These are phyloP conservation scores for Cyberlindnera nakhonratchasimensis DNA, from an alignment of 805 yeast species.

Conservation along the genomic window DNA sequence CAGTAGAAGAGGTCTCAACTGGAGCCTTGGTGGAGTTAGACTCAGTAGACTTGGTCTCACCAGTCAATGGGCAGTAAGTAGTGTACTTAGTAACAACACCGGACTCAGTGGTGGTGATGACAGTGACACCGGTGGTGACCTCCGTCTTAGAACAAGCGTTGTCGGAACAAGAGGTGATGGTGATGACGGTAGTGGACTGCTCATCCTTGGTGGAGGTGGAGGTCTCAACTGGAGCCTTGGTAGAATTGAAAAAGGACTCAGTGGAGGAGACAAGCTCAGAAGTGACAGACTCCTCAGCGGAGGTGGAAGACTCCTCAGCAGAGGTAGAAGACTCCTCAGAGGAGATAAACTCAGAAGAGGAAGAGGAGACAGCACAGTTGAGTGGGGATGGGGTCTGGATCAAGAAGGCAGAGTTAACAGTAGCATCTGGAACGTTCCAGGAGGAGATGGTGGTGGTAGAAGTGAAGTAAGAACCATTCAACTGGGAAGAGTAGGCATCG, in stretches of 20 bases:
- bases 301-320: constrained; percentile 3
- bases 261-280: not conserved
- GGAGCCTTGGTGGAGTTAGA: not conserved
- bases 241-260: constrained; percentile 25
- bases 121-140: constrained; percentile 15
- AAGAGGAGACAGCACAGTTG: constrained; percentile 9
- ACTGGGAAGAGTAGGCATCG: constrained; percentile 26
- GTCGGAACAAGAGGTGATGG: constrained; percentile 14
- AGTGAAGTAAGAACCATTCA: constrained; percentile 29
- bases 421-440: constrained; percentile 15
- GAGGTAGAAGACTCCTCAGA: constrained; percentile 3
- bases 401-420: constrained; percentile 15
- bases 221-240: constrained; percentile 11
- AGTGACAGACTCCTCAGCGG: not conserved
- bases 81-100: constrained; percentile 35
- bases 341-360: constrained; percentile 3
- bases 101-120: constrained; percentile 19
- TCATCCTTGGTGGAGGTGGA: constrained; percentile 1
- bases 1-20: constrained; percentile 25
- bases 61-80: constrained; percentile 21
- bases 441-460: constrained; percentile 33
- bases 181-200: constrained; percentile 9
- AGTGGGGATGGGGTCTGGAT: constrained; percentile 10
- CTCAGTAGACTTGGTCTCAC: not conserved
- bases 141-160: constrained; percentile 4